A percentile compares a stretch with the other conserved stretches of the same genome.
Evolutionary conservation across 306 rosid species (phyloP).

Genomic region (Mucuna pruriens): DNA sequence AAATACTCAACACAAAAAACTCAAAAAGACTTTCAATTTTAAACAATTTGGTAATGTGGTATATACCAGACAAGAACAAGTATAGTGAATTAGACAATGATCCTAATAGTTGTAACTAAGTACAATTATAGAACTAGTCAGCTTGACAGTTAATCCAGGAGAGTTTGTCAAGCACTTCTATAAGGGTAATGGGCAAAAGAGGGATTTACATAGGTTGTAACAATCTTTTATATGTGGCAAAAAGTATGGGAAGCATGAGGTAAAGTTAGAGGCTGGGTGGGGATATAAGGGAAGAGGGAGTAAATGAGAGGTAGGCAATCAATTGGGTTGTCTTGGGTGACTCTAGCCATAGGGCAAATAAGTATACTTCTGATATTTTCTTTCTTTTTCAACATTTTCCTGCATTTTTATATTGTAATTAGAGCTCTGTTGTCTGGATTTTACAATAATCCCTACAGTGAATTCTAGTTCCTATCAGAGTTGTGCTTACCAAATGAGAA

Average conservation of each 20-base stretch:
- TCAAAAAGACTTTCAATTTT: neutral
- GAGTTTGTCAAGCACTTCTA: neutral
- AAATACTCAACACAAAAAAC: neutral
- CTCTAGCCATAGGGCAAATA: neutral
- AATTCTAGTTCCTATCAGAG: neutral
- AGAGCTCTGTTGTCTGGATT: neutral
- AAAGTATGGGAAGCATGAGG: neutral
- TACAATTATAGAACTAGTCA: neutral
- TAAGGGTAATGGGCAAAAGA: neutral
- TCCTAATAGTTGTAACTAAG: neutral
- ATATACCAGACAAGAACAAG: neutral
- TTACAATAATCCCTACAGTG: neutral
- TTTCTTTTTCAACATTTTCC: neutral
- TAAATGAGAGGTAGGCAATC: neutral
- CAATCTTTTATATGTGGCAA: neutral
- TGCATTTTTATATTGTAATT: neutral
- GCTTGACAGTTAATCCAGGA: conserved; percentile 12
- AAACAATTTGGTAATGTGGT: neutral
- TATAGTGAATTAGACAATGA: neutral
- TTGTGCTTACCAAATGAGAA: conserved; percentile 19
- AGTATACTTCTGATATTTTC: neutral
- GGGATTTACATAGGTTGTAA: neutral
- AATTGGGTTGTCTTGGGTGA: neutral
- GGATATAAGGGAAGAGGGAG: neutral
- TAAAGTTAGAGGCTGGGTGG: neutral